Percentiles rank a stretch among this genome's conserved stretches.
These are phyloP conservation scores for Podila clonocystis DNA, from an alignment of 192 early-diverging fungal genomes.

Conservation along the genomic window DNA sequence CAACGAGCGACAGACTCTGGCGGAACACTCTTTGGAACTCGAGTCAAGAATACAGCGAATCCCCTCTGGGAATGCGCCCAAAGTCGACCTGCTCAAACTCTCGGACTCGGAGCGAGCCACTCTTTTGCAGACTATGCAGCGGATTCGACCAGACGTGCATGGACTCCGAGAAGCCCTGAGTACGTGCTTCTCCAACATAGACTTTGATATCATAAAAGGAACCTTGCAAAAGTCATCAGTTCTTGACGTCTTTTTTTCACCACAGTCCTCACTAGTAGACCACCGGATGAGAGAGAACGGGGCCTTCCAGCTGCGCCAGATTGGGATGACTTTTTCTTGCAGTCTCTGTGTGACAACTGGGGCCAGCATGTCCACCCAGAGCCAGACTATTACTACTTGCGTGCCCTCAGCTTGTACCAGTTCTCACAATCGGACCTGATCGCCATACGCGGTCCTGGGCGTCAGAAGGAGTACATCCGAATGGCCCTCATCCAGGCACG, in stretches of 20 bases:
- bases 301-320: constrained; percentile 14
- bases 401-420: constrained; percentile 12
- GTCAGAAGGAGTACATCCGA: constrained; percentile 8
- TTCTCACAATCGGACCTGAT: constrained; percentile 17
- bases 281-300: constrained; percentile 25
- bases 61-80: not conserved
- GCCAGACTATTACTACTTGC: constrained; percentile 26
- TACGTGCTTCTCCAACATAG: not conserved
- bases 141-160: not conserved
- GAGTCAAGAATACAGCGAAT: not conserved
- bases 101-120: not conserved
- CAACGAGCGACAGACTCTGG: not conserved
- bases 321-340: constrained; percentile 21
- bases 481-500: constrained; percentile 20
- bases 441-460: constrained; percentile 3
- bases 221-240: too few relatives aligned
- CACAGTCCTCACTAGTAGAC: constrained; percentile 14
- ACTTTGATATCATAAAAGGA: too few relatives aligned
- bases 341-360: constrained; percentile 8
- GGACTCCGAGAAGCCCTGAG: not conserved
- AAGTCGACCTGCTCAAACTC: not conserved
- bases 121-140: not conserved
- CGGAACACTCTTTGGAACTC: not conserved
- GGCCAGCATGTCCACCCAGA: constrained; percentile 17
- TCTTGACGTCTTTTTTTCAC: too few relatives aligned